Evolutionary conservation across 306 rosid genomes (phyloP).

Genomic region (Quillaja saponaria): DNA sequence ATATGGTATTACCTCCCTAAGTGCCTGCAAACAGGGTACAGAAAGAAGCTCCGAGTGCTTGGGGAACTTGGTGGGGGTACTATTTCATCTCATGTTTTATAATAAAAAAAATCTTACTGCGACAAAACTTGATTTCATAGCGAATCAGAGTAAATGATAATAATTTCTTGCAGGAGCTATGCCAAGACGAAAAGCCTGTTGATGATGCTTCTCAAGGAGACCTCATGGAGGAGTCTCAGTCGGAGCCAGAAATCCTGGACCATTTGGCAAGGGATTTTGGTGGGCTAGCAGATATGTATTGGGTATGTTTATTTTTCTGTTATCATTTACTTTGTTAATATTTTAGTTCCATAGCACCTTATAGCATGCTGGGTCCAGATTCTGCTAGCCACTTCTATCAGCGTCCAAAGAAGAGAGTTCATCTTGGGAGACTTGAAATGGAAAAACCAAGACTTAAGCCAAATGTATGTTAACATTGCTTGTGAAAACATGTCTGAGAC

Average conservation of each 20-base stretch:
- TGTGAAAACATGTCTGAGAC: too few species aligned
- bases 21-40: conserved; percentile 43
- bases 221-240: conserved; percentile 48
- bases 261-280: conserved; percentile 55
- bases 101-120: neutral
- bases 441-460: neutral
- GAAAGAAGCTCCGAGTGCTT: conserved; percentile 39
- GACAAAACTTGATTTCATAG: conserved; percentile 25
- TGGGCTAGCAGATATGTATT: conserved; percentile 62
- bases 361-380: conserved; percentile 11
- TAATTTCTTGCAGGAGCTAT: conserved; percentile 48
- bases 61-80: conserved; percentile 59
- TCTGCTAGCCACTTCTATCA: neutral
- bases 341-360: conserved; percentile 15
- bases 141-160: conserved; percentile 28
- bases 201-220: conserved; percentile 54
- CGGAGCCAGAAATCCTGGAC: conserved; percentile 51
- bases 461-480: too few species aligned
- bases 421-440: too few species aligned
- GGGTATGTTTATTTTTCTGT: conserved; percentile 59
- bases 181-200: conserved; percentile 45
- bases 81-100: conserved; percentile 15
- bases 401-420: neutral
- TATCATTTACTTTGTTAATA: neutral
- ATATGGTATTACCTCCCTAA: conserved; percentile 44